Conservation (phyloP, 1,139 yeast genomes). For the Yamadazyma diddensiae region DNA sequence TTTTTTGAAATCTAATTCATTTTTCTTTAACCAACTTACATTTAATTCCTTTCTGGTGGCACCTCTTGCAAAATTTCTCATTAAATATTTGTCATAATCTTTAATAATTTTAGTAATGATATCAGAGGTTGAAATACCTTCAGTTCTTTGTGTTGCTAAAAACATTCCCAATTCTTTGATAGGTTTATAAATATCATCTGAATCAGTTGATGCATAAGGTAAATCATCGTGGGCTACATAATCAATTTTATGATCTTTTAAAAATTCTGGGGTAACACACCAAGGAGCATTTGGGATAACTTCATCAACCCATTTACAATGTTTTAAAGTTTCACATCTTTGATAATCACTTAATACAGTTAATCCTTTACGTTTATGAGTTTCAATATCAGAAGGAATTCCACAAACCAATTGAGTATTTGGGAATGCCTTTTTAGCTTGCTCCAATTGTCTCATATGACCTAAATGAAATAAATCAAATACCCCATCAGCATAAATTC, state of each 20-base stretch:
- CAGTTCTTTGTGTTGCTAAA: slow-evolving; percentile 92
- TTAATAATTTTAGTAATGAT: slow-evolving; percentile 91
- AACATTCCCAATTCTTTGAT: slow-evolving; percentile 89
- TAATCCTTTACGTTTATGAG: slow-evolving; percentile 89
- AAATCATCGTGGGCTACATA: slow-evolving; percentile 97
- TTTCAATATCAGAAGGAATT: slow-evolving; percentile 83
- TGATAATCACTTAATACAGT: slow-evolving; percentile 88
- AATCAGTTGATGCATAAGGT: slow-evolving; percentile 85
- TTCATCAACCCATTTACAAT: slow-evolving; percentile 97
- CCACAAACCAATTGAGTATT: slow-evolving; percentile 87
- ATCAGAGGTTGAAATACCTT: slow-evolving; percentile 93
- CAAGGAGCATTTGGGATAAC: slow-evolving; percentile 94
- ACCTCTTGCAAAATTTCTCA: slow-evolving; percentile 97
- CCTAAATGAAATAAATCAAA: slow-evolving; percentile 95
- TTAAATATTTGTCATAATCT: slow-evolving; percentile 92
- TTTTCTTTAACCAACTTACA: slow-evolving; percentile 95
- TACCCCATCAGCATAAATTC: slow-evolving; percentile 96
- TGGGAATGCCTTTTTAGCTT: slow-evolving; percentile 89
- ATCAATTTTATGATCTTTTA: slow-evolving; percentile 77
- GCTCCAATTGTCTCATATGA: slow-evolving; percentile 96
- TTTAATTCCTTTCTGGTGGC: slow-evolving; percentile 94
- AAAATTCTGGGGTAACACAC: slow-evolving; percentile 84
- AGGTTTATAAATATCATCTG: slow-evolving; percentile 90
- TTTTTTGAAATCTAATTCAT: slow-evolving; percentile 89
- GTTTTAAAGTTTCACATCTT: slow-evolving; percentile 81